phyloP scores from a whole-genome alignment of 768 basidiomycete species.

The Hydnomerulius pinastri region DNA sequence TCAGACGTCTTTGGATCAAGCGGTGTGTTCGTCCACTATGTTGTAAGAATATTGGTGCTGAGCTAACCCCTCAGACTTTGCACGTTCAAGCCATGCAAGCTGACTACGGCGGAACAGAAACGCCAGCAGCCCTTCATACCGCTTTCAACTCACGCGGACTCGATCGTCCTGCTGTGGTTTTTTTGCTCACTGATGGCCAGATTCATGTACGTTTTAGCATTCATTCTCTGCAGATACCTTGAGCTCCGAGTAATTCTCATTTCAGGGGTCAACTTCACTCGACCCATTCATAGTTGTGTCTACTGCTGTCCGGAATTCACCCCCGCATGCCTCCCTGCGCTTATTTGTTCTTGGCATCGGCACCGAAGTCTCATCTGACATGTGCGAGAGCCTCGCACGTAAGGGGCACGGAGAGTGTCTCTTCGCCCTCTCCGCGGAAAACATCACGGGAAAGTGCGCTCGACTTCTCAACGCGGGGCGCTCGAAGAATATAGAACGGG shows the following conservation, averaged over 20 bases:
- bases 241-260: background rate
- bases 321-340: slow-evolving; percentile 38
- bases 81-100: slow-evolving; percentile 45
- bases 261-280: slow-evolving; percentile 17
- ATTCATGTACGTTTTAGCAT: slow-evolving; percentile 27
- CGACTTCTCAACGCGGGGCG: slow-evolving; percentile 53
- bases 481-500: slow-evolving; percentile 45
- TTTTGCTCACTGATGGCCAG: slow-evolving; percentile 62
- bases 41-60: slow-evolving; percentile 7
- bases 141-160: slow-evolving; percentile 38
- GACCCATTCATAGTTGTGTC: slow-evolving; percentile 20
- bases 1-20: slow-evolving; percentile 30
- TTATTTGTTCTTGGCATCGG: slow-evolving; percentile 66
- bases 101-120: slow-evolving; percentile 54
- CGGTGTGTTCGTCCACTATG: slow-evolving; percentile 30
- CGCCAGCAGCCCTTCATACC: slow-evolving; percentile 39
- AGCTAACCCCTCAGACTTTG: slow-evolving; percentile 31
- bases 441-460: slow-evolving; percentile 50
- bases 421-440: slow-evolving; percentile 46
- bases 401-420: slow-evolving; percentile 53
- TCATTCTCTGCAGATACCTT: background rate
- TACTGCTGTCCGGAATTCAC: slow-evolving; percentile 35
- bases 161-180: slow-evolving; percentile 47
- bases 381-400: slow-evolving; percentile 55
- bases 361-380: slow-evolving; percentile 44